Conservation (phyloP, 164 flowering plant species). For the Protea cynaroides region DNA sequence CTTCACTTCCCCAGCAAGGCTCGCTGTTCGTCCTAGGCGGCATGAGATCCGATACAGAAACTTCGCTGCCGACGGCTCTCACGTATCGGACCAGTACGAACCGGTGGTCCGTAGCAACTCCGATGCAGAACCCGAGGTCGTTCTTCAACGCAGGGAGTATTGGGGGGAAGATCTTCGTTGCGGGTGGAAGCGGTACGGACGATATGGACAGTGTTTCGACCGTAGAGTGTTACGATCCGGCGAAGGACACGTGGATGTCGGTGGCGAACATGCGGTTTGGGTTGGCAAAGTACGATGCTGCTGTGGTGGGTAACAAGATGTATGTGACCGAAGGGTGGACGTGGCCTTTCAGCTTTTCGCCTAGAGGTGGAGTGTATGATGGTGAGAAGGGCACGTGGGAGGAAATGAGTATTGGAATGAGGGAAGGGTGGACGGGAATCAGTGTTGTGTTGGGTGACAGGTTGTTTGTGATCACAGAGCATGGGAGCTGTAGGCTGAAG, state of each 20-base stretch:
- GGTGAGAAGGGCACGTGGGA: conserved; percentile 34
- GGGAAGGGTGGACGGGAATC: conserved; percentile 58
- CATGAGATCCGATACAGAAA: conserved; percentile 29
- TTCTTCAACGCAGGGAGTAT: conserved; percentile 33
- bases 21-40: conserved; percentile 45
- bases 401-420: conserved; percentile 45
- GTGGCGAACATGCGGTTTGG: conserved; percentile 25
- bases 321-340: conserved; percentile 60
- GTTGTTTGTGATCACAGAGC: conserved; percentile 48
- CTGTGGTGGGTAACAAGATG: conserved; percentile 34
- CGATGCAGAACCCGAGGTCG: conserved; percentile 33
- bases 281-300: conserved; percentile 33
- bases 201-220: conserved; percentile 23
- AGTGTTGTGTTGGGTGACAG: conserved; percentile 28
- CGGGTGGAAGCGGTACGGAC: conserved; percentile 32
- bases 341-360: conserved; percentile 49
- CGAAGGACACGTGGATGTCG: conserved; percentile 26
- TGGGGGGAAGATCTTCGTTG: conserved; percentile 35
- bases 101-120: conserved; percentile 27
- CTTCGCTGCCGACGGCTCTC: conserved; percentile 13
- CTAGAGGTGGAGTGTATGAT: conserved; percentile 45
- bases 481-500: conserved; percentile 36
- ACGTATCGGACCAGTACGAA: conserved; percentile 33
- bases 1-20: conserved; percentile 32
- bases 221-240: conserved; percentile 37